Base-by-base conservation (phyloP, 2,329 filamentous ascomycete genomes). In the Curvularia verruculosa region DNA sequence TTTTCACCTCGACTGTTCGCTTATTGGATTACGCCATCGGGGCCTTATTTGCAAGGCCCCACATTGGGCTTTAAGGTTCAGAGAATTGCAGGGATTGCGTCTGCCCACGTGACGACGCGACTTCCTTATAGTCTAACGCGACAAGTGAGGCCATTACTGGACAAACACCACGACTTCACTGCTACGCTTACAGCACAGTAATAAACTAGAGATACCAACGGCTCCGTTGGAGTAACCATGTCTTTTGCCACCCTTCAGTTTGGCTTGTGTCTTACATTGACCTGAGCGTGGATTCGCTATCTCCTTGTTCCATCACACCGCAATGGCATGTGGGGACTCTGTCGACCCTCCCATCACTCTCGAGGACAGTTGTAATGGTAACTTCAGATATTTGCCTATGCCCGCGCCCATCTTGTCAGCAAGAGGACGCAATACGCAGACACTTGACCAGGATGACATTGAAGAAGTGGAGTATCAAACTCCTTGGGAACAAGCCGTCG, bases 71-170 rank as follows among this genome's bases (percentile, higher is more conserved):
- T 47, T 19, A 37, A 37, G 18, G 26, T 43, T 26, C 41, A 19
- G n/a, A n/a, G 50, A 50, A 29, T 28, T 43, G 39, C 52, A 51
- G 40, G 45, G 49, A 50, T 53, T 34, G 15, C 43, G 28, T 15
- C 47, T 36, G 36, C 45, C n/a, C 54, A 57, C 54, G 54, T 57
- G 54, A 51, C 45, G 39, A 57, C 54, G 54, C 39, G 54, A 41
- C 31, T 49, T 37, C 39, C 45, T 24, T 46, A 39, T 29, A 34
- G 13, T 26, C 53, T 54, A 57, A 45, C 54, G 54, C 44, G 54
- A 48, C 44, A n/a, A 44, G 10, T 23, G 36, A 44, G 15, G 29
- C 49, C 44, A 8, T 45, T 45, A 34, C 26, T 41, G 31, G 26
- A 46, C 26, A 31, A 26, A 28, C 53, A 29, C n/a, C 21, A 24